Conservation (phyloP, 495 filamentous ascomycete genomes). For the Hamigera avellanea region DNA sequence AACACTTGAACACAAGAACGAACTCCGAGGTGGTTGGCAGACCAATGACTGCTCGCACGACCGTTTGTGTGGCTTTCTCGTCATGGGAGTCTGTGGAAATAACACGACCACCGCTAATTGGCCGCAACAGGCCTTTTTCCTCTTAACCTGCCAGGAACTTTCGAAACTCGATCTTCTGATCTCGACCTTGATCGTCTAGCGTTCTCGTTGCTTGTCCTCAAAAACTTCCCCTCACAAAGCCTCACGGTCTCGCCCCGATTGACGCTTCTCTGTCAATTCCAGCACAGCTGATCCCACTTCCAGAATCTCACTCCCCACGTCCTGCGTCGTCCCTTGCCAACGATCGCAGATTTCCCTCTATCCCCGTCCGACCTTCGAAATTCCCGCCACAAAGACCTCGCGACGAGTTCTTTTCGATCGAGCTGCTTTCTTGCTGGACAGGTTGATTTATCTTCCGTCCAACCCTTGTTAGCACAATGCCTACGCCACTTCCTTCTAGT, state of each 20-base stretch:
- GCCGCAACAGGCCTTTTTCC: background rate
- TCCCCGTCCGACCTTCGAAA: background rate
- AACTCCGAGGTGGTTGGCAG: too few species aligned
- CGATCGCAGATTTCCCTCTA: background rate
- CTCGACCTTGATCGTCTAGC: conserved; percentile 17
- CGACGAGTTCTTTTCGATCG: background rate
- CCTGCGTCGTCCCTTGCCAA: background rate
- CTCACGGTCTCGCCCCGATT: too few species aligned
- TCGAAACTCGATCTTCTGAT: conserved; percentile 11
- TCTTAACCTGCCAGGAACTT: background rate
- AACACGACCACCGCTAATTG: background rate
- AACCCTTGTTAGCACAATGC: conserved; percentile 39
- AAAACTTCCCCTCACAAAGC: too few species aligned
- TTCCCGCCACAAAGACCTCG: background rate
- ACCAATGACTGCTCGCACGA: too few species aligned
- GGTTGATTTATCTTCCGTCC: background rate
- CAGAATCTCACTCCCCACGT: background rate
- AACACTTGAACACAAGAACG: too few species aligned
- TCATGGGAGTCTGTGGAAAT: too few species aligned
- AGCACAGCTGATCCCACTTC: background rate
- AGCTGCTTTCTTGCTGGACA: background rate
- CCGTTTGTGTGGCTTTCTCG: too few species aligned
- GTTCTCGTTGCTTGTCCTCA: too few species aligned
- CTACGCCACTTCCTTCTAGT: conserved; percentile 68
- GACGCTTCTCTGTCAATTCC: too few species aligned